These are phyloP conservation scores for Tetracladium setigerum DNA, from an alignment of 495 filamentous ascomycete species.

Conservation along the genomic window DNA sequence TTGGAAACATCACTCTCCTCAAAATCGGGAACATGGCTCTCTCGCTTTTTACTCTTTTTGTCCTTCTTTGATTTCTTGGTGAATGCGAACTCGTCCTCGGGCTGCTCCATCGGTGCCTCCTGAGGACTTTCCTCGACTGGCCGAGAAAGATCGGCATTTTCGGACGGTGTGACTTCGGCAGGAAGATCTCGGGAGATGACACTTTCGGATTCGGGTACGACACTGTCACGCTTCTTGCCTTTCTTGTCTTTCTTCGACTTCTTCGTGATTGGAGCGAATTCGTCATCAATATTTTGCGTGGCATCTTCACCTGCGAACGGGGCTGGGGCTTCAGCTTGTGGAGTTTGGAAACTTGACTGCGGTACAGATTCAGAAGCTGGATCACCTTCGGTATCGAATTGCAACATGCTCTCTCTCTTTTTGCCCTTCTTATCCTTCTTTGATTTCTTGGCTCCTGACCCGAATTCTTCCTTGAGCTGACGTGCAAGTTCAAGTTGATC, in stretches of 20 bases:
- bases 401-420: conserved; percentile 12
- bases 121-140: no score
- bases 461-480: conserved; percentile 7
- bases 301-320: not conserved
- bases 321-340: not conserved
- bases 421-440: conserved; percentile 39
- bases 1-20: no score
- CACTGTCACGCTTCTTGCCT: conserved; percentile 20
- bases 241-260: conserved; percentile 40
- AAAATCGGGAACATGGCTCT: not conserved
- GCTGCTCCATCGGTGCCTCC: not conserved
- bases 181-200: no score
- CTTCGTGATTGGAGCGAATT: conserved; percentile 15
- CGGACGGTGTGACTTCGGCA: no score
- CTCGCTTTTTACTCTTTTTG: not conserved
- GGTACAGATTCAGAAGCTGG: not conserved
- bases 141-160: no score
- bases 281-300: conserved; percentile 29
- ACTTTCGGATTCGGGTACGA: not conserved
- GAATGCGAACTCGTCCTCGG: conserved; percentile 1
- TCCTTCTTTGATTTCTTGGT: conserved; percentile 5
- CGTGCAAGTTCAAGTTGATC: conserved; percentile 14
- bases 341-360: not conserved
- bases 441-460: conserved; percentile 14
- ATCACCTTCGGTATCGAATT: not conserved